Evolutionary conservation across 2,329 filamentous ascomycete genomes (phyloP).

Genomic region (Penicillium concentricum): DNA sequence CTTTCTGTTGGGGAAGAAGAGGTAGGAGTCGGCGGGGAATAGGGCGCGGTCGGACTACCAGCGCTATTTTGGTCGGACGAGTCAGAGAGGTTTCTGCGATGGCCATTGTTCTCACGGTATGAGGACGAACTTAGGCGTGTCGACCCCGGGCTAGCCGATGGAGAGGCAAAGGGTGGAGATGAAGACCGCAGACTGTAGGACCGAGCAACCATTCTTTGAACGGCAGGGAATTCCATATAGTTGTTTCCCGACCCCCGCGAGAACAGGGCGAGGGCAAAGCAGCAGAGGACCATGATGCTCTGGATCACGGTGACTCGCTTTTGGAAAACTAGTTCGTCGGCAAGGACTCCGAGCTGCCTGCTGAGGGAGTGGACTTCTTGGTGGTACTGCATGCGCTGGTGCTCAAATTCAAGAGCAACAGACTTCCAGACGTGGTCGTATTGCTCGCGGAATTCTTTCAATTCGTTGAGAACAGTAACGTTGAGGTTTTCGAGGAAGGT

Average conservation of each 20-base stretch:
- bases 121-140: slow-evolving; percentile 33
- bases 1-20: slow-evolving; percentile 29
- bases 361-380: slow-evolving; percentile 80
- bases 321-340: slow-evolving; percentile 81
- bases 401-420: slow-evolving; percentile 86
- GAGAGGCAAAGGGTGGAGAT: slow-evolving; percentile 36
- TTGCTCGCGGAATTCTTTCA: slow-evolving; percentile 73
- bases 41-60: slow-evolving; percentile 35
- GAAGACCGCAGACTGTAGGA: slow-evolving; percentile 45
- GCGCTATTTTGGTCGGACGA: slow-evolving; percentile 31
- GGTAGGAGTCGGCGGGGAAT: slow-evolving; percentile 42
- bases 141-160: slow-evolving; percentile 40
- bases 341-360: slow-evolving; percentile 76
- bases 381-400: slow-evolving; percentile 79
- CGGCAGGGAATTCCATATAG: slow-evolving; percentile 48
- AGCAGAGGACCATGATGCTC: slow-evolving; percentile 80
- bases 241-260: slow-evolving; percentile 43
- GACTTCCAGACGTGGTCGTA: slow-evolving; percentile 98
- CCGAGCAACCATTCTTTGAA: slow-evolving; percentile 48
- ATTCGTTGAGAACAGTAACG: slow-evolving; percentile 76
- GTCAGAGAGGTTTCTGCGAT: slow-evolving; percentile 36
- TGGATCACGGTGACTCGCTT: slow-evolving; percentile 95
- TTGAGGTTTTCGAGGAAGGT: slow-evolving; percentile 84
- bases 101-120: slow-evolving; percentile 24
- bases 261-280: slow-evolving; percentile 85